Evolutionary conservation across 164 flowering plant species (phyloP).

Genomic region (Aristolochia californica): DNA sequence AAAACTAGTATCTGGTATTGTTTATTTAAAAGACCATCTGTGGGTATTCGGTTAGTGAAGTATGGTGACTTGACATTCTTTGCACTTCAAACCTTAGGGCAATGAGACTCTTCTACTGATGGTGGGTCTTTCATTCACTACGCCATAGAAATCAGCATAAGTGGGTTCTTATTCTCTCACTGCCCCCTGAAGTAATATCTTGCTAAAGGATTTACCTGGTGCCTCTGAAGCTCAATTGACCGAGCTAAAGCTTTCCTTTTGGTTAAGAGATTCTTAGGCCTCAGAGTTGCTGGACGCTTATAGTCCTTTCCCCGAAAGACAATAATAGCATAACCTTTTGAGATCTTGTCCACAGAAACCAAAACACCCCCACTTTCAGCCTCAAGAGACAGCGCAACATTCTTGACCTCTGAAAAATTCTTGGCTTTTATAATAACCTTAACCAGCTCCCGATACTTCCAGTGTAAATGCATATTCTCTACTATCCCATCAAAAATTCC

Average conservation of each 20-base stretch:
- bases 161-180: no score
- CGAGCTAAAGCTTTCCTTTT: constrained; percentile 93
- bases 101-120: no score
- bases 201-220: constrained; percentile 43
- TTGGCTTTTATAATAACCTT: constrained; percentile 64
- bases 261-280: constrained; percentile 90
- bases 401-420: constrained; percentile 60
- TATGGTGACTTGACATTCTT: no score
- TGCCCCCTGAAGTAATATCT: not conserved
- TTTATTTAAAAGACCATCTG: no score
- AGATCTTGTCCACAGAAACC: constrained; percentile 82
- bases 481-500: constrained; percentile 96
- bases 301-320: constrained; percentile 82
- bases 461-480: constrained; percentile 96
- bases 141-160: no score
- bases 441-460: constrained; percentile 93
- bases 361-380: constrained; percentile 92
- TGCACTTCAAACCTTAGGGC: no score
- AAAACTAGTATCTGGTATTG: no score
- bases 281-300: constrained; percentile 51
- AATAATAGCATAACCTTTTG: constrained; percentile 75
- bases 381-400: constrained; percentile 69
- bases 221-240: constrained; percentile 90
- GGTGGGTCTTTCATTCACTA: no score
- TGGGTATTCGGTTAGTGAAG: no score